Conservation (phyloP, 139 green algal genomes). For the Haematococcus lacustris region DNA sequence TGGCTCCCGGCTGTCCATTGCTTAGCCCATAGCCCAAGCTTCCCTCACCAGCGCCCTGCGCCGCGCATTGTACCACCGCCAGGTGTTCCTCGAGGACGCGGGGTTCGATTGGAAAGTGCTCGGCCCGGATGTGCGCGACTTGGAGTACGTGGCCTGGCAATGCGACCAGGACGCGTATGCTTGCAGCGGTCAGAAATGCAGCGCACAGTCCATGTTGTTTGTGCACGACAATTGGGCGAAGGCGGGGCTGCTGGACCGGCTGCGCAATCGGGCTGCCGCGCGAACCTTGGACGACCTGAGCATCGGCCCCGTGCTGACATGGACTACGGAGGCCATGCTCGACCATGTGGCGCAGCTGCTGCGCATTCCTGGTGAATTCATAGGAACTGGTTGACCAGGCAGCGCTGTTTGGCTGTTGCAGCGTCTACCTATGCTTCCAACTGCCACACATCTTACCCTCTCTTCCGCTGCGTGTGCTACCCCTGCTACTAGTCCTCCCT, state of each 20-base stretch:
- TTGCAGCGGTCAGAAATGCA: constrained; percentile 95
- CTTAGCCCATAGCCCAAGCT: too few relatives aligned
- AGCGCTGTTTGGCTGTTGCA: too few relatives aligned
- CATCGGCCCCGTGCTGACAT: constrained; percentile 85
- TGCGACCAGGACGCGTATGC: constrained; percentile 97
- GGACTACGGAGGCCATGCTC: constrained; percentile 81
- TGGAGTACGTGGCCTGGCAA: constrained; percentile 88
- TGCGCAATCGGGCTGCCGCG: constrained; percentile 39
- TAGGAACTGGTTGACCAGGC: too few relatives aligned
- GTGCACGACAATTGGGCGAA: constrained; percentile 68
- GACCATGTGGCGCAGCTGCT: constrained; percentile 70
- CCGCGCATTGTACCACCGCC: too few relatives aligned
- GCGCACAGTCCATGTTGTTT: constrained; percentile 93
- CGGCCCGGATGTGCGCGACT: constrained; percentile 66
- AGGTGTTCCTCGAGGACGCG: constrained; percentile 90
- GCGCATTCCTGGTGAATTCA: constrained; percentile 75
- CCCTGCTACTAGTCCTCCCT: too few relatives aligned
- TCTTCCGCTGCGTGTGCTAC: too few relatives aligned
- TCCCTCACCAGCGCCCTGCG: too few relatives aligned
- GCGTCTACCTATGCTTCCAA: too few relatives aligned
- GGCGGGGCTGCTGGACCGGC: constrained; percentile 63
- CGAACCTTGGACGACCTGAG: constrained; percentile 82
- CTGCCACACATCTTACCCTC: too few relatives aligned
- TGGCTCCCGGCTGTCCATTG: background rate
- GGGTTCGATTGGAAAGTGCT: constrained; percentile 98